Conservation (phyloP, 208 protist species). For the Leishmania braziliensis region DNA sequence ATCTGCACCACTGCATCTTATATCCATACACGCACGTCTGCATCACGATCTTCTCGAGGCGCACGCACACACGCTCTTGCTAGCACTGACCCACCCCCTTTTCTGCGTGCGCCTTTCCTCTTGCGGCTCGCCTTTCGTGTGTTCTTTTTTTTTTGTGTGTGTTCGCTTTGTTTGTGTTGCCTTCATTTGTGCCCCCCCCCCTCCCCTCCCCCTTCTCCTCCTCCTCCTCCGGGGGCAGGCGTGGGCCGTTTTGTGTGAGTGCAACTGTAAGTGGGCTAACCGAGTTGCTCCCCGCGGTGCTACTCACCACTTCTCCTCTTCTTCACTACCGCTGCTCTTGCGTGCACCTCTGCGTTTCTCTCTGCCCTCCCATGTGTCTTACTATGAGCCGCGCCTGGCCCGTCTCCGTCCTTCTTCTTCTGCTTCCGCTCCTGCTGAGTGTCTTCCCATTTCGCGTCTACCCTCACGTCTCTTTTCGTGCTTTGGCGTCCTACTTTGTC, state of each 20-base stretch:
- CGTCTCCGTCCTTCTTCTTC: neutral
- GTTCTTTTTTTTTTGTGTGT: constrained; percentile 4
- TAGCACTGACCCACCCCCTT: neutral
- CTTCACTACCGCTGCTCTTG: neutral
- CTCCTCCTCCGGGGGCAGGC: neutral
- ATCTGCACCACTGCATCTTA: neutral
- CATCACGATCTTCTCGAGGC: neutral
- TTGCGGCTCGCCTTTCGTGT: neutral
- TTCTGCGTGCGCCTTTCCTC: neutral
- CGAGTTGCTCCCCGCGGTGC: neutral
- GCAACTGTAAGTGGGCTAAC: neutral
- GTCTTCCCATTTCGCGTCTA: neutral
- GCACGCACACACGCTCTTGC: neutral
- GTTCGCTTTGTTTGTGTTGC: constrained; percentile 2
- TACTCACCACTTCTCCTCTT: neutral
- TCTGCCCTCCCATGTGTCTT: neutral
- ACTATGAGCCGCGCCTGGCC: neutral
- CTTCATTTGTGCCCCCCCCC: neutral
- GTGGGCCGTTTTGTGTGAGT: neutral
- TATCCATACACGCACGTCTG: neutral
- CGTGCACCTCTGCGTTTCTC: neutral
- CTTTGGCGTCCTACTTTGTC: neutral
- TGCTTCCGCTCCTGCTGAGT: neutral
- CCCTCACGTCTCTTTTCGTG: neutral
- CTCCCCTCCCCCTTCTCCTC: neutral